phyloP scores from a whole-genome alignment of 139 green algal species.

The Nannochloris sp. region DNA sequence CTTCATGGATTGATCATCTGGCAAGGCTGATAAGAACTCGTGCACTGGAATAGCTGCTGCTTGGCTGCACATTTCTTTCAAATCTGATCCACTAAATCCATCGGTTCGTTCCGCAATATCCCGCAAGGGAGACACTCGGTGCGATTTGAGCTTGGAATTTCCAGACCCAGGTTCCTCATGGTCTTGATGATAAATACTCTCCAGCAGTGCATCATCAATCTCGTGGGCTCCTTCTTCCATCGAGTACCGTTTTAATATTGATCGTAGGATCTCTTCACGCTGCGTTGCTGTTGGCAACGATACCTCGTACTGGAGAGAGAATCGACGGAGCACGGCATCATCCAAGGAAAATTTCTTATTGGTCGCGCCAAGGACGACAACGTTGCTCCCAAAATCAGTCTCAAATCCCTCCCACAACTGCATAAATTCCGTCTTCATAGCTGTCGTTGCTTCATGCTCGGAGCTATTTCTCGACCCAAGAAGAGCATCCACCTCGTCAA shows the following conservation, averaged over 20 bases:
- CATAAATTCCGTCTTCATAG: constrained; percentile 97
- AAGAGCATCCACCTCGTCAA: constrained; percentile 92
- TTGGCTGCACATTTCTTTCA: constrained; percentile 66
- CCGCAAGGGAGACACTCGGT: constrained; percentile 11
- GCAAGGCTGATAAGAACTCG: constrained; percentile 18
- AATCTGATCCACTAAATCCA: constrained; percentile 69
- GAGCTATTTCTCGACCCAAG: constrained; percentile 59
- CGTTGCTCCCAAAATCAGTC: constrained; percentile 36
- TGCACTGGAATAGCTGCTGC: constrained; percentile 46
- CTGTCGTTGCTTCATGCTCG: constrained; percentile 84
- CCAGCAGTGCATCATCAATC: not conserved
- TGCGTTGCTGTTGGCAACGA: constrained; percentile 47
- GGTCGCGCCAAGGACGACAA: constrained; percentile 84
- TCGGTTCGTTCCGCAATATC: constrained; percentile 47
- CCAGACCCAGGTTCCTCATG: not conserved
- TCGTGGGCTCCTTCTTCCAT: constrained; percentile 6
- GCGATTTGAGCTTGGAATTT: not conserved
- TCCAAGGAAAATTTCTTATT: constrained; percentile 72
- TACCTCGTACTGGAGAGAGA: constrained; percentile 68
- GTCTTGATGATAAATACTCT: not conserved
- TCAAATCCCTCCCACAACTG: constrained; percentile 89
- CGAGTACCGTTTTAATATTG: constrained; percentile 32
- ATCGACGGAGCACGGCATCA: constrained; percentile 58
- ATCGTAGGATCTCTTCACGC: constrained; percentile 52
- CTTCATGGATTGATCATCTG: not conserved